A percentile compares a stretch with the other conserved stretches of the same genome.
Evolutionary conservation across 208 protist species (phyloP).

Genomic region (Trypanosomatidae sp.): DNA sequence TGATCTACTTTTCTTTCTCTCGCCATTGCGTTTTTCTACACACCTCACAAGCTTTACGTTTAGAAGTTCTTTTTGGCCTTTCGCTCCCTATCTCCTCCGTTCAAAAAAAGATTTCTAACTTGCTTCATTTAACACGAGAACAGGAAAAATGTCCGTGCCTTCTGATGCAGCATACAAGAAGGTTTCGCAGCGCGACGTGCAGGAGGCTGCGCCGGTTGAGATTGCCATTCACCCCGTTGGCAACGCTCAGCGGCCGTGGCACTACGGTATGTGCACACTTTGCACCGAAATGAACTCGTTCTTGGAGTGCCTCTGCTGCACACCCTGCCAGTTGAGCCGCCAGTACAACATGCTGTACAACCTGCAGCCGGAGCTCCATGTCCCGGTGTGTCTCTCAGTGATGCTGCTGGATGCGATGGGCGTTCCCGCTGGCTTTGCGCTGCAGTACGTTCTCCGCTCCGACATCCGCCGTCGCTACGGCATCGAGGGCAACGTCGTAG

Average conservation of each 20-base stretch:
- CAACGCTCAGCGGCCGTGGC: conserved; percentile 31
- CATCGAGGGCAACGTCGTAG: conserved; percentile 14
- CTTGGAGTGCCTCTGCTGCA: conserved; percentile 31
- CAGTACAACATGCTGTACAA: conserved; percentile 50
- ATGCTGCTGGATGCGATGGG: background rate
- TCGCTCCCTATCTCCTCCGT: too few species aligned
- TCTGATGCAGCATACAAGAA: too few species aligned
- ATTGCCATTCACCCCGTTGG: too few species aligned
- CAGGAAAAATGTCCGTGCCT: too few species aligned
- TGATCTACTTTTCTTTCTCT: too few species aligned
- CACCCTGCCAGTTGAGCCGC: conserved; percentile 33
- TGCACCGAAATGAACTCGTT: conserved; percentile 36
- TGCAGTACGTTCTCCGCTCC: conserved; percentile 10
- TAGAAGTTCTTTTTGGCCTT: too few species aligned
- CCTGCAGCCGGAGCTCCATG: conserved; percentile 15
- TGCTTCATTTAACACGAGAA: too few species aligned
- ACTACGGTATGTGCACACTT: conserved; percentile 30
- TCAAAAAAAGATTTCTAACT: too few species aligned
- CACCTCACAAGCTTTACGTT: too few species aligned
- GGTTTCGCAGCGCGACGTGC: too few species aligned
- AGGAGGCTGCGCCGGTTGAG: too few species aligned
- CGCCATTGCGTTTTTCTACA: too few species aligned
- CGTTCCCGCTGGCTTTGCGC: conserved; percentile 10
- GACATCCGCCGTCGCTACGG: conserved; percentile 29
- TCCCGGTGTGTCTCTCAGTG: conserved; percentile 12